Percentiles rank a stretch among this genome's conserved stretches.
Conservation (phyloP, 1,284 basidiomycete genomes). For the Irpex rosettiformis region DNA sequence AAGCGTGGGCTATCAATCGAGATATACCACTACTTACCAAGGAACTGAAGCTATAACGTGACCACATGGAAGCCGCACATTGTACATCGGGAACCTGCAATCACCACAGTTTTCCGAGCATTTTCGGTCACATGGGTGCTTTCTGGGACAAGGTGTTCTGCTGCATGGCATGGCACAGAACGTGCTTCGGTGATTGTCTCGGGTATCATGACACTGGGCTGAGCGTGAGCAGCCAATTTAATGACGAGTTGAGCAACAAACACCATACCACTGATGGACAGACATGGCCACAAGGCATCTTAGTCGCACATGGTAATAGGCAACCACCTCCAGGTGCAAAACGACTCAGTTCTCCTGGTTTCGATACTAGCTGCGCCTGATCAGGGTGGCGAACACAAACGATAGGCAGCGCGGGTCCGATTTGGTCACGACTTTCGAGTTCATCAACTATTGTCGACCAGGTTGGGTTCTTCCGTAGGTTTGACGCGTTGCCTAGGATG, state of each 20-base stretch:
- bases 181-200: conserved; percentile 47
- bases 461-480: conserved; percentile 46
- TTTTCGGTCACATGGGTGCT: conserved; percentile 53
- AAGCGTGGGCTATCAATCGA: background rate
- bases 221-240: background rate
- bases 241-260: background rate
- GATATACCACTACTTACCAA: conserved; percentile 42
- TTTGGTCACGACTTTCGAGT: conserved; percentile 38
- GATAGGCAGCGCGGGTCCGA: conserved; percentile 54
- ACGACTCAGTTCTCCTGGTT: conserved; percentile 47
- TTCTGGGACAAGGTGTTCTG: conserved; percentile 42
- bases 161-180: conserved; percentile 48
- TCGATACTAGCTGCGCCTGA: conserved; percentile 34
- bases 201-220: conserved; percentile 61
- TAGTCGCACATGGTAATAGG: conserved; percentile 45
- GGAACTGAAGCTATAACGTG: conserved; percentile 42
- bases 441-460: conserved; percentile 59
- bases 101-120: conserved; percentile 54
- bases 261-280: conserved; percentile 57
- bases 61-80: conserved; percentile 59
- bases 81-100: conserved; percentile 46
- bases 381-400: conserved; percentile 56
- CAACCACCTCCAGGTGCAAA: conserved; percentile 70
- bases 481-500: conserved; percentile 62
- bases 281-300: conserved; percentile 61